phyloP scores from a whole-genome alignment of 768 basidiomycete genomes.

The Russula abietina region DNA sequence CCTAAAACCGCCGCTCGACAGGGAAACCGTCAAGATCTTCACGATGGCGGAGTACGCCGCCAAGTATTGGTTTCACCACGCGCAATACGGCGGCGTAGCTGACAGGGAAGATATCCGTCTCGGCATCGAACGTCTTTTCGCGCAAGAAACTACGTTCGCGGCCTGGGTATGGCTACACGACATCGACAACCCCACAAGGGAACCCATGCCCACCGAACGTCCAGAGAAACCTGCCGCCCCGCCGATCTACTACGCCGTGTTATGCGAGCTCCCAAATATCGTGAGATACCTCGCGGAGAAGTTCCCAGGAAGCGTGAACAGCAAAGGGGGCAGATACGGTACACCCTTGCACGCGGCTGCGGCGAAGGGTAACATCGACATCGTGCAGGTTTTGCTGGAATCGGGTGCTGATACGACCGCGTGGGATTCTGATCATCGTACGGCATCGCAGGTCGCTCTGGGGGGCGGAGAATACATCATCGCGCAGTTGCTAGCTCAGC shows the following conservation, averaged over 20 bases:
- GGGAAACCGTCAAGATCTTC: slow-evolving; percentile 14
- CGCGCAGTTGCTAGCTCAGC: slow-evolving; percentile 10
- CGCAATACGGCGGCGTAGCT: not conserved
- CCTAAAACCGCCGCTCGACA: not conserved
- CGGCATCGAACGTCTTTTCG: slow-evolving; percentile 17
- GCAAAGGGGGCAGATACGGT: not conserved
- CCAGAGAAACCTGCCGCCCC: not conserved
- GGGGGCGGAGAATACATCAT: slow-evolving; percentile 1
- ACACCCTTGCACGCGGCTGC: slow-evolving; percentile 9
- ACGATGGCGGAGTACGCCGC: slow-evolving; percentile 17
- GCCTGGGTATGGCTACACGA: slow-evolving; percentile 17
- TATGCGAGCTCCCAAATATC: slow-evolving; percentile 8
- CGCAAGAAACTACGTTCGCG: not conserved
- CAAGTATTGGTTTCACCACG: slow-evolving; percentile 7
- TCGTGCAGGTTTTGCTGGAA: slow-evolving; percentile 6
- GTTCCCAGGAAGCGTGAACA: not conserved
- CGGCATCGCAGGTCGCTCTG: slow-evolving; percentile 13
- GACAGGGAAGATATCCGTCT: slow-evolving; percentile 10
- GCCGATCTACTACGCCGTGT: slow-evolving; percentile 13
- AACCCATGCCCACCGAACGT: not conserved
- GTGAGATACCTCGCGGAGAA: slow-evolving; percentile 8
- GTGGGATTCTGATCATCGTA: slow-evolving; percentile 4
- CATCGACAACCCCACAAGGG: slow-evolving; percentile 12
- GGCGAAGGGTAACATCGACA: not conserved
- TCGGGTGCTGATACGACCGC: not conserved